Evolutionary conservation across 2,329 filamentous ascomycete genomes (phyloP), one percentile per base, ranked within the genome.

Genomic region (Zasmidium citrigriseum): DNA sequence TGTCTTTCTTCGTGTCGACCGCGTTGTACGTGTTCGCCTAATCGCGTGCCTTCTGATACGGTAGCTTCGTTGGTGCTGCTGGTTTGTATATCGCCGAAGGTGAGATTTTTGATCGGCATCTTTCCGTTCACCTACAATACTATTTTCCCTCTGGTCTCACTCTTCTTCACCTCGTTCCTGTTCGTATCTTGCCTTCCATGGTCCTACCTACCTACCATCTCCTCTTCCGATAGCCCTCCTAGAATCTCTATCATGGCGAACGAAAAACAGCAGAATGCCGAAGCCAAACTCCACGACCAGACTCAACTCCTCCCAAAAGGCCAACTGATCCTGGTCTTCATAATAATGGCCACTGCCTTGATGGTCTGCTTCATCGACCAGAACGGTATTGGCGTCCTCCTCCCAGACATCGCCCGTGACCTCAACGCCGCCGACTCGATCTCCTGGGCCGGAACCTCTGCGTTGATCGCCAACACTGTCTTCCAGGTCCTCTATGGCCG

Each of bases 401-500:
- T 76, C 47, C 66, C 74, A 11, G 68, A 70, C 12, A 75, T 77
- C 22, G 73, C 70, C 12, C 64, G 64, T n/a, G 72, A 75, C 18
- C 64, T 77, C 1, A 55, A 75, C 70, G 70, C 75, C 1, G 72
- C 73, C 7, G 52, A 55, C n/a, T 81, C 80, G 0, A 86, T 86
- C 44, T 77, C 80, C 0, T 84, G 82, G 82, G 81, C 80, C 1
- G 82, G 81, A 5, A 83, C 80, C 0, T 78, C 81, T 5, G 77
- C 78, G 2, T 69, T 85, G 46, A 80, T 85, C 49, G 82, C 82
- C 23, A 83, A 82, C 57, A 87, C 86, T 0, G 81, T 83, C 38
- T 88, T 88, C 63, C 85, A 86, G 61, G 83, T 87, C 60, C 76
- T 89, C 0, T 87, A 87, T 67, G 85, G 86, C n/a, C 79, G 70